phyloP scores from a whole-genome alignment of 2,329 filamentous ascomycete species.

The Leptosphaerulina australis region DNA sequence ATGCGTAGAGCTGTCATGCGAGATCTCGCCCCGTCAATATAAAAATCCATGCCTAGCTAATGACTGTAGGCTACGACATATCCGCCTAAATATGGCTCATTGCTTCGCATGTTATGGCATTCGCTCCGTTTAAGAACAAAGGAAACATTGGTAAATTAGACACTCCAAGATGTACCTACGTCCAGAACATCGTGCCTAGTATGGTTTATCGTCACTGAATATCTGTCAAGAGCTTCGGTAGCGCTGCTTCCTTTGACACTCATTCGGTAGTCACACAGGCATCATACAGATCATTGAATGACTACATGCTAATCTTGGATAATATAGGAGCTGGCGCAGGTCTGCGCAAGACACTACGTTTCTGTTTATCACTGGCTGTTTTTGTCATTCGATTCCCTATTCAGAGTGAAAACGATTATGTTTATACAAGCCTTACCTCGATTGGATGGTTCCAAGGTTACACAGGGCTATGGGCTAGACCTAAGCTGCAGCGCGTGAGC shows the following conservation, averaged over 20 bases:
- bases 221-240: neutral
- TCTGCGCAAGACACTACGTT: constrained; percentile 10
- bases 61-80: neutral
- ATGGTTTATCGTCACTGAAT: neutral
- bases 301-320: neutral
- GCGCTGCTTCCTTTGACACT: neutral
- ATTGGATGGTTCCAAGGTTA: constrained; percentile 9
- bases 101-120: neutral
- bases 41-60: neutral
- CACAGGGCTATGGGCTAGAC: constrained; percentile 3
- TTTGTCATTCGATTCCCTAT: constrained; percentile 1
- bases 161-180: constrained; percentile 1
- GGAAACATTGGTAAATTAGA: neutral
- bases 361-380: neutral
- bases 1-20: neutral
- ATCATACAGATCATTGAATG: neutral
- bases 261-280: constrained; percentile 7
- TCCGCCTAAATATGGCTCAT: neutral
- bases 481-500: neutral
- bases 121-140: neutral
- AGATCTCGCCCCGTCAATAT: neutral
- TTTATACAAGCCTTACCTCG: neutral
- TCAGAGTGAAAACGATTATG: neutral
- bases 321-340: constrained; percentile 3
- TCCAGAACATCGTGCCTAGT: neutral